Percentiles rank a stretch among this genome's conserved stretches.
phyloP scores from a whole-genome alignment of 352 stramenopile genomes.

The Phytophthora niederhauseri region DNA sequence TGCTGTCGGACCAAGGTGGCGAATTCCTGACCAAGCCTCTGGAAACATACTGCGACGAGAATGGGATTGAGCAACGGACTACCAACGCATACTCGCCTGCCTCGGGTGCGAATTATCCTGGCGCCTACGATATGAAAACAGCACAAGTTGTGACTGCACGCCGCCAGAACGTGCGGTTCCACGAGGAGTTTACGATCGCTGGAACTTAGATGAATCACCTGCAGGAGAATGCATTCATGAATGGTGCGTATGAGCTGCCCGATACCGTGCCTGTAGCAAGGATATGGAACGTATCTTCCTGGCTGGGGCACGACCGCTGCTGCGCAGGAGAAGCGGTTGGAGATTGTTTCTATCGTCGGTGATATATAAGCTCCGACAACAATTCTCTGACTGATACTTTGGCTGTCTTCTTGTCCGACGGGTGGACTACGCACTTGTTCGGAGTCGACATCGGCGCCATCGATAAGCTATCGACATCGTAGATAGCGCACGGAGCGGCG shows the following conservation, averaged over 20 bases:
- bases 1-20: constrained; percentile 7
- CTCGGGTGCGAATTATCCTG: background rate
- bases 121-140: constrained; percentile 3
- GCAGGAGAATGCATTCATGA: constrained; percentile 5
- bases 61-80: constrained; percentile 2
- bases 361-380: too few species aligned
- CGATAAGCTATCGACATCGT: too few species aligned
- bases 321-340: background rate
- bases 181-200: constrained; percentile 9
- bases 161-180: constrained; percentile 3
- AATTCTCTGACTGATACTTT: too few species aligned
- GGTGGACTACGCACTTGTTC: too few species aligned
- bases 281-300: constrained; percentile 13
- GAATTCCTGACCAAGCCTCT: constrained; percentile 7
- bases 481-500: too few species aligned
- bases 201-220: constrained; percentile 6
- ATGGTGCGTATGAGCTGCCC: constrained; percentile 7
- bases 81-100: constrained; percentile 14
- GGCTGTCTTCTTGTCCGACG: too few species aligned
- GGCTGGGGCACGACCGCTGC: background rate
- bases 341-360: background rate
- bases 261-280: constrained; percentile 1
- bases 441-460: too few species aligned
- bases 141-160: constrained; percentile 1
- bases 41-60: background rate